A percentile compares a stretch with the other conserved stretches of the same genome.
Evolutionary conservation across 2,329 filamentous ascomycete species (phyloP).

Genomic region (Cercospora zeae-maydis): DNA sequence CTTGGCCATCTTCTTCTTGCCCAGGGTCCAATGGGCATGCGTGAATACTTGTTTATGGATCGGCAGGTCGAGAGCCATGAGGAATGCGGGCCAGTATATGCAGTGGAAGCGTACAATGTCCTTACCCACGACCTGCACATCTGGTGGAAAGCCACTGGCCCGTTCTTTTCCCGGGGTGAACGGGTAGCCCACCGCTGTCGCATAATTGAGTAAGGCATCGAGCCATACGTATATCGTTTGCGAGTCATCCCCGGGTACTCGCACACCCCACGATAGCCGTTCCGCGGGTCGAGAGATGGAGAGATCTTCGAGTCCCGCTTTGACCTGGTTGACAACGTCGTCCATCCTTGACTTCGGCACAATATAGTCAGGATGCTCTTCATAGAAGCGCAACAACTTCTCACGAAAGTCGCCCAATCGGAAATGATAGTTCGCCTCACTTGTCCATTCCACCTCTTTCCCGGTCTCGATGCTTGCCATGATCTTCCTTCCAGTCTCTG

Average conservation of each 20-base stretch:
- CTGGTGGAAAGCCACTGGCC: conserved; percentile 75
- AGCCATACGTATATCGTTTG: conserved; percentile 99
- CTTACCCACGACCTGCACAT: conserved; percentile 91
- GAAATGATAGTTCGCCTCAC: conserved; percentile 94
- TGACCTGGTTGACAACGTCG: conserved; percentile 75
- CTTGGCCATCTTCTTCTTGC: conserved; percentile 92
- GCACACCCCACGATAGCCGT: conserved; percentile 81
- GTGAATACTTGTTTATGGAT: conserved; percentile 76
- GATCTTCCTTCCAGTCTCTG: conserved; percentile 75
- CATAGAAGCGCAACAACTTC: conserved; percentile 74
- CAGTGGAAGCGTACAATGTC: conserved; percentile 96
- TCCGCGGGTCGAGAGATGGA: conserved; percentile 80
- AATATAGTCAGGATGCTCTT: conserved; percentile 72
- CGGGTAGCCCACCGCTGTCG: conserved; percentile 83
- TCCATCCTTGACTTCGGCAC: conserved; percentile 68
- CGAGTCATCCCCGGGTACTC: conserved; percentile 73
- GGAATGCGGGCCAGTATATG: conserved; percentile 95
- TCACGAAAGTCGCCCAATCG: conserved; percentile 78
- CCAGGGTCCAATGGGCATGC: conserved; percentile 94
- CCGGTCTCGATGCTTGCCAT: conserved; percentile 78
- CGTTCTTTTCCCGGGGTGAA: conserved; percentile 64
- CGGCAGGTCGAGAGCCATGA: conserved; percentile 80
- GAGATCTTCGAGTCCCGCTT: conserved; percentile 75
- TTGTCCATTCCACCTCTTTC: conserved; percentile 90
- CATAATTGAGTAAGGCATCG: conserved; percentile 90